These are phyloP conservation scores for Podospora australis DNA, from an alignment of 495 filamentous ascomycete genomes.

Conservation along the genomic window DNA sequence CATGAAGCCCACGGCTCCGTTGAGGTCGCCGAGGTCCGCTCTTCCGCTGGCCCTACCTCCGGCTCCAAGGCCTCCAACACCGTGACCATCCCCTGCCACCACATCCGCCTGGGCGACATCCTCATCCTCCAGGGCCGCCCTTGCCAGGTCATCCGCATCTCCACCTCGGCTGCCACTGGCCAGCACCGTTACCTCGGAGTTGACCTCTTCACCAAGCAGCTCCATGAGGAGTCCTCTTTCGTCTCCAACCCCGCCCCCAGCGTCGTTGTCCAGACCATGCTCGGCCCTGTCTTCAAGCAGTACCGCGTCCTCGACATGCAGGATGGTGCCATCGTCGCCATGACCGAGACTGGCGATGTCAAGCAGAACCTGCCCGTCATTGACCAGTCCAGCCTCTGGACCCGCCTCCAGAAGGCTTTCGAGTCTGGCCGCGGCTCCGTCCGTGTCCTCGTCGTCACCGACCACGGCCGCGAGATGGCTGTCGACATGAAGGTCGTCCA, in stretches of 20 bases:
- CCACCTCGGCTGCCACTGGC: slow-evolving; percentile 92
- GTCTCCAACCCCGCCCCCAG: slow-evolving; percentile 93
- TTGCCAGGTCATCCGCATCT: slow-evolving; percentile 99
- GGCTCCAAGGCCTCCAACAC: slow-evolving; percentile 58
- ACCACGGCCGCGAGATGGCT: slow-evolving; percentile 87
- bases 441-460: slow-evolving; percentile 91
- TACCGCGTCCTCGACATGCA: slow-evolving; percentile 98
- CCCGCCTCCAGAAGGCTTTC: slow-evolving; percentile 77
- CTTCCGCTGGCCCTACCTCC: slow-evolving; percentile 19
- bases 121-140: slow-evolving; percentile 98
- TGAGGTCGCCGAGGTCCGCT: slow-evolving; percentile 43
- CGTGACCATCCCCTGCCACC: slow-evolving; percentile 98
- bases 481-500: slow-evolving; percentile 99
- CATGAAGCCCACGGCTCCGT: slow-evolving; percentile 52
- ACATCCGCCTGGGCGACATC: slow-evolving; percentile 97
- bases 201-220: slow-evolving; percentile 97
- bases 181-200: slow-evolving; percentile 99
- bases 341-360: slow-evolving; percentile 73
- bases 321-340: slow-evolving; percentile 59
- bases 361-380: slow-evolving; percentile 93
- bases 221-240: slow-evolving; percentile 98
- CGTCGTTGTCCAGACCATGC: slow-evolving; percentile 98
- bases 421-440: slow-evolving; percentile 87
- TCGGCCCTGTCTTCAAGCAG: slow-evolving; percentile 99
- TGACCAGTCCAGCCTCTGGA: slow-evolving; percentile 83